phyloP scores from a whole-genome alignment of 139 green algal genomes.

The Diplosphaera chodatii region DNA sequence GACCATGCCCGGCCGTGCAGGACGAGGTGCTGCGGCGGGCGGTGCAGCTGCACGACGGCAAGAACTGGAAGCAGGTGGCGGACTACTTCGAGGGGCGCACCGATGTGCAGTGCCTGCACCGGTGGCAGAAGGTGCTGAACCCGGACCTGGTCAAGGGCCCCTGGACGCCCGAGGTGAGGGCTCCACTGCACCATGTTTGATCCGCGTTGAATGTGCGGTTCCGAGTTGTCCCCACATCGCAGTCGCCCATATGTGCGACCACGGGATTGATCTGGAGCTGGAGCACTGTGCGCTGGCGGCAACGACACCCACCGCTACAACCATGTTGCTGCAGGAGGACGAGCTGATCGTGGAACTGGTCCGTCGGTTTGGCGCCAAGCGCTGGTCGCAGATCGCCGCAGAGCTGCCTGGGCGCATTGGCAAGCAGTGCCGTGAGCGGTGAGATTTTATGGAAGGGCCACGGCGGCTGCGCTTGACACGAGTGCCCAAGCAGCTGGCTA shows the following conservation, averaged over 20 bases:
- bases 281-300: too few species aligned
- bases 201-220: too few species aligned
- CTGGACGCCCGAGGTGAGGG: constrained; percentile 63
- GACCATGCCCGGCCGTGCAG: constrained; percentile 49
- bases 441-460: background rate
- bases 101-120: constrained; percentile 85
- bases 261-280: too few species aligned
- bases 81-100: constrained; percentile 65
- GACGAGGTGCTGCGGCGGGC: constrained; percentile 70
- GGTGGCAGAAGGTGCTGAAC: constrained; percentile 89
- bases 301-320: too few species aligned
- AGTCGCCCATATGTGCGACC: too few species aligned
- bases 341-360: constrained; percentile 44
- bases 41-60: constrained; percentile 62
- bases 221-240: too few species aligned
- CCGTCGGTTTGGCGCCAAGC: constrained; percentile 38
- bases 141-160: constrained; percentile 73
- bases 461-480: too few species aligned
- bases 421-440: constrained; percentile 56
- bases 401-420: constrained; percentile 57
- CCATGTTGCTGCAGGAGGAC: constrained; percentile 4
- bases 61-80: constrained; percentile 84
- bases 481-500: too few species aligned
- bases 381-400: constrained; percentile 51
- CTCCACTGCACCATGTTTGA: constrained; percentile 13